A percentile compares a stretch with the other conserved stretches of the same genome.
Conservation (phyloP, 768 basidiomycete genomes). For the Xerocomus spinulosus region DNA sequence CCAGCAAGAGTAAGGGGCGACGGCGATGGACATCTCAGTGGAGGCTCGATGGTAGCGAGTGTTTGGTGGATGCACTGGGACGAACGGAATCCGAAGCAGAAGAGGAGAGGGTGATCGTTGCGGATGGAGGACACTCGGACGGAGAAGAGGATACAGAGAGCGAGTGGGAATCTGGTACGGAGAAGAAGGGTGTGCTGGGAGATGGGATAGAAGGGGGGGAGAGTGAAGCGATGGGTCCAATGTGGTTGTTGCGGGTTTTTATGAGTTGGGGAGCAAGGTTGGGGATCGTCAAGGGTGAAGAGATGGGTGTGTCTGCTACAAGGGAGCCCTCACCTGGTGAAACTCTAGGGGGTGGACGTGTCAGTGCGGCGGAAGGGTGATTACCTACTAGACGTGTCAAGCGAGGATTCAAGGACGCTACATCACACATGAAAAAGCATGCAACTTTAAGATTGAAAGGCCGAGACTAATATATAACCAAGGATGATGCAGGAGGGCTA, state of each 20-base stretch:
- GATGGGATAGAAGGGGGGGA: conserved; percentile 38
- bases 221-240: conserved; percentile 58
- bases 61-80: conserved; percentile 62
- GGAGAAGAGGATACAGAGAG: conserved; percentile 28
- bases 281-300: conserved; percentile 36
- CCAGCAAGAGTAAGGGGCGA: conserved; percentile 51
- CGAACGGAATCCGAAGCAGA: conserved; percentile 74
- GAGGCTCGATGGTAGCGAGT: conserved; percentile 59
- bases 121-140: conserved; percentile 29
- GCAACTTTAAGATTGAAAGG: conserved; percentile 11
- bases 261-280: conserved; percentile 71
- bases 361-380: conserved; percentile 10
- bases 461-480: conserved; percentile 1
- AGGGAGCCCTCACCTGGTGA: conserved; percentile 17
- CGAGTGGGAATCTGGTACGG: conserved; percentile 25
- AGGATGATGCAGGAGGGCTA: conserved; percentile 2
- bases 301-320: conserved; percentile 9
- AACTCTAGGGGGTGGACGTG: conserved; percentile 1
- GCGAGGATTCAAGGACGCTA: not conserved
- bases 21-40: conserved; percentile 42
- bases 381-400: conserved; percentile 6
- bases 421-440: conserved; percentile 15
- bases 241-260: conserved; percentile 75
- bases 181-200: conserved; percentile 7
- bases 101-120: conserved; percentile 49